Evolutionary conservation across 2,329 filamentous ascomycete species (phyloP).

Genomic region (Fusarium kyushuense): DNA sequence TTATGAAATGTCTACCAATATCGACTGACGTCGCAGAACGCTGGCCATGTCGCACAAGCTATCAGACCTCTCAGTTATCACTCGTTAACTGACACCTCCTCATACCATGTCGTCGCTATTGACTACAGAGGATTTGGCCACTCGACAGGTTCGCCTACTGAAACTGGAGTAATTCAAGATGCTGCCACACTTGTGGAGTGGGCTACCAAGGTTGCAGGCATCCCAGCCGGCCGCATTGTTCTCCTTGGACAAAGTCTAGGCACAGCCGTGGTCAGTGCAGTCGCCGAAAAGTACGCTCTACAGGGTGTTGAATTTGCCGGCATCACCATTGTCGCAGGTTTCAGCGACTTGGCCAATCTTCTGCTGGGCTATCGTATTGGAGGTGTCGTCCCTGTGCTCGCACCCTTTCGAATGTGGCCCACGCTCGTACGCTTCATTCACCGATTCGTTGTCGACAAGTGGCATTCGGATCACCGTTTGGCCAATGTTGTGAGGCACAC

Average conservation of each 20-base stretch:
- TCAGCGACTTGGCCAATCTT: slow-evolving; percentile 79
- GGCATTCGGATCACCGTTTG: slow-evolving; percentile 79
- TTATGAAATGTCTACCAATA: not conserved
- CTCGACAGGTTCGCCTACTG: slow-evolving; percentile 83
- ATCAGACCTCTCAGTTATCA: slow-evolving; percentile 83
- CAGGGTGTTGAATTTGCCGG: slow-evolving; percentile 78
- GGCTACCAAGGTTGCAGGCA: slow-evolving; percentile 71
- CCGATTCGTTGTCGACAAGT: slow-evolving; percentile 78
- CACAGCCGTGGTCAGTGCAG: slow-evolving; percentile 82
- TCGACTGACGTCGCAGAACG: slow-evolving; percentile 69
- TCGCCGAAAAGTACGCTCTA: slow-evolving; percentile 76
- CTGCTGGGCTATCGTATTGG: slow-evolving; percentile 81
- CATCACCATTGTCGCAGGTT: slow-evolving; percentile 82
- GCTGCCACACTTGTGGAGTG: slow-evolving; percentile 80
- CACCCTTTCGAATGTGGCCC: slow-evolving; percentile 77
- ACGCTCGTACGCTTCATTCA: slow-evolving; percentile 71
- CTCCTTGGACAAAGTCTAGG: slow-evolving; percentile 89
- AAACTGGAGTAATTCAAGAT: slow-evolving; percentile 84
- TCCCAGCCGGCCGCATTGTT: slow-evolving; percentile 79
- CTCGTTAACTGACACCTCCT: slow-evolving; percentile 77
- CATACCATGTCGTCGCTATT: slow-evolving; percentile 85
- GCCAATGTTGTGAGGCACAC: slow-evolving; percentile 65
- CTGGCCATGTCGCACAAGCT: slow-evolving; percentile 84
- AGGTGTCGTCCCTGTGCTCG: slow-evolving; percentile 83
- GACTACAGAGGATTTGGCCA: slow-evolving; percentile 92